Evolutionary conservation across 805 yeast genomes (phyloP).

Genomic region (Scheffersomyces amazonensis): DNA sequence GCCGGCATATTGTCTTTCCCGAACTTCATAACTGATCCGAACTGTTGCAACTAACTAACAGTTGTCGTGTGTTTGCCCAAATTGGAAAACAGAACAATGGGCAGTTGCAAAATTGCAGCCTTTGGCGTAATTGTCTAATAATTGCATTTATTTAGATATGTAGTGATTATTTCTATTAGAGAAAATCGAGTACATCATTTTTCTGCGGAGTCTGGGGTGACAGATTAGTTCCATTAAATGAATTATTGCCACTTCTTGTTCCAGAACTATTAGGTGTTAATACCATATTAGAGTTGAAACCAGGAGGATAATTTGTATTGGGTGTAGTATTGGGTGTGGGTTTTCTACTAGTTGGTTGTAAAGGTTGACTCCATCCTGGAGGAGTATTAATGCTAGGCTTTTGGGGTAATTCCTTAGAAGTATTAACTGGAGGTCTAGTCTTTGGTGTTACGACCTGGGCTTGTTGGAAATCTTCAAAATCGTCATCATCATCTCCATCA

Average conservation of each 20-base stretch:
- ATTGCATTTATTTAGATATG: not conserved
- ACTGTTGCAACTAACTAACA: too few species aligned
- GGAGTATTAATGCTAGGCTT: not conserved
- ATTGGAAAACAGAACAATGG: too few species aligned
- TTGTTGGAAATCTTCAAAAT: constrained; percentile 26
- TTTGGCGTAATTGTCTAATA: too few species aligned
- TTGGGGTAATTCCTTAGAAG: constrained; percentile 1
- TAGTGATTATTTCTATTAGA: too few species aligned
- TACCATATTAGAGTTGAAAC: constrained; percentile 23
- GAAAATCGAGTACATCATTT: constrained; percentile 11
- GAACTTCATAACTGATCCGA: too few species aligned
- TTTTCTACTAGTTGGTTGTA: constrained; percentile 2
- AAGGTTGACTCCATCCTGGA: too few species aligned
- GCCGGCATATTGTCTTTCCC: too few species aligned
- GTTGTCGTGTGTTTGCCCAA: too few species aligned
- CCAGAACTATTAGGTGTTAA: constrained; percentile 22
- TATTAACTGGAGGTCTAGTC: constrained; percentile 2
- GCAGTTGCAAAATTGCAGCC: too few species aligned
- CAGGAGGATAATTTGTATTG: constrained; percentile 26
- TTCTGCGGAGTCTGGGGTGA: not conserved
- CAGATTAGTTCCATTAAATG: too few species aligned
- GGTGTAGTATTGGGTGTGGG: constrained; percentile 1
- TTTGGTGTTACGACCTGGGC: constrained; percentile 1
- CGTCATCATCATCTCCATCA: constrained; percentile 18
- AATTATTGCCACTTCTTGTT: not conserved